Conservation (phyloP, 352 stramenopile genomes). For the Thraustochytrium striatum region DNA sequence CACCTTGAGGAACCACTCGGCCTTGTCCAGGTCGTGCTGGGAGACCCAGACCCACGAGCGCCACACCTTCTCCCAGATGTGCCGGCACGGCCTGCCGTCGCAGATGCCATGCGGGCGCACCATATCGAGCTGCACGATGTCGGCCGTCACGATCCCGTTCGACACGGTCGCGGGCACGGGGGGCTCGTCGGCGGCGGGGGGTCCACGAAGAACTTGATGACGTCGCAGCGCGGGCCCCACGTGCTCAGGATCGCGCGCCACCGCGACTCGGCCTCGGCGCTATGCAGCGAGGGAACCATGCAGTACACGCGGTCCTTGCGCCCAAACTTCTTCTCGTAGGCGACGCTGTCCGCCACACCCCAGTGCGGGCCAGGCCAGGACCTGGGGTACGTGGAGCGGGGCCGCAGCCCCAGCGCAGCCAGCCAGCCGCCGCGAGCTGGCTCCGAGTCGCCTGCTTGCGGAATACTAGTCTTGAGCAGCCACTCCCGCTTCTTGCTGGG, state of each 20-base stretch:
- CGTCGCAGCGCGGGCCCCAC: constrained; percentile 34
- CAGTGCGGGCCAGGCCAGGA: too few species aligned
- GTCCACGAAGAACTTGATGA: constrained; percentile 49
- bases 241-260: constrained; percentile 23
- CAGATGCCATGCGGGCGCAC: background rate
- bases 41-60: constrained; percentile 26
- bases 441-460: too few species aligned
- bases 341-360: background rate
- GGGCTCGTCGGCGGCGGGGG: background rate
- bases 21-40: constrained; percentile 3
- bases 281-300: constrained; percentile 43
- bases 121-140: constrained; percentile 43
- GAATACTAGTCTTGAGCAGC: too few species aligned
- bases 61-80: constrained; percentile 50
- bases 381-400: too few species aligned
- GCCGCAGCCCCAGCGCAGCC: too few species aligned
- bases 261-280: background rate
- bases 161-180: background rate
- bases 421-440: too few species aligned
- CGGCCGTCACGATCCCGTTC: too few species aligned
- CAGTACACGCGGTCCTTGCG: constrained; percentile 37
- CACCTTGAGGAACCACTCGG: constrained; percentile 47
- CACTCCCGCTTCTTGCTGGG: too few species aligned
- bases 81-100: constrained; percentile 20
- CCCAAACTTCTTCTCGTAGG: background rate